phyloP scores from a whole-genome alignment of 163 green algal genomes.

The Botryococcus braunii region DNA sequence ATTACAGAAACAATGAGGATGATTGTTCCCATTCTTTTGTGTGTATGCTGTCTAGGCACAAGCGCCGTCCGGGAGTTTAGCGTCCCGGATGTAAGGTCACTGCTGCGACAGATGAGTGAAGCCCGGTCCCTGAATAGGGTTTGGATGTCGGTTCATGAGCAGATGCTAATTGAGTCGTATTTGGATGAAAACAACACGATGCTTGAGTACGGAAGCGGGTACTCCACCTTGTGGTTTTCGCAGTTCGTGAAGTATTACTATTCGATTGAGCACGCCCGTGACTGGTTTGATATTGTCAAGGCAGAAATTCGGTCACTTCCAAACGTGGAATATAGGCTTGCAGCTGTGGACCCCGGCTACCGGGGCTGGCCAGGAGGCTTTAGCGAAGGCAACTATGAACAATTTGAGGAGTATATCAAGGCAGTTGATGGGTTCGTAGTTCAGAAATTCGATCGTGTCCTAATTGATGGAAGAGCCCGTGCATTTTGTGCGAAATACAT shows the following conservation, averaged over 20 bases:
- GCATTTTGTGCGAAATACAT: slow-evolving; percentile 1
- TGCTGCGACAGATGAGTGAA: too few species aligned
- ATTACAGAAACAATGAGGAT: too few species aligned
- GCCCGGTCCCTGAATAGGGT: too few species aligned
- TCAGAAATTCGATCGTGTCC: not conserved
- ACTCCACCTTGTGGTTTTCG: slow-evolving; percentile 9
- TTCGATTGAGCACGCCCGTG: slow-evolving; percentile 3
- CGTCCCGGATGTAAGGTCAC: too few species aligned
- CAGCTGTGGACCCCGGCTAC: slow-evolving; percentile 1
- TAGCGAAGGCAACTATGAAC: slow-evolving; percentile 3
- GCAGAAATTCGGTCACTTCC: not conserved
- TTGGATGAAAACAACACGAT: not conserved
- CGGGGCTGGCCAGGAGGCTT: not conserved
- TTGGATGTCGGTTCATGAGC: slow-evolving; percentile 3
- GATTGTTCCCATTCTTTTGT: too few species aligned
- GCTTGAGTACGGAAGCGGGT: slow-evolving; percentile 6
- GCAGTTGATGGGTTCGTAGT: slow-evolving; percentile 2
- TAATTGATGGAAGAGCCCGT: slow-evolving; percentile 2
- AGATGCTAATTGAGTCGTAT: slow-evolving; percentile 3
- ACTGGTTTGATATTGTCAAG: not conserved
- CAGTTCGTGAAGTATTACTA: slow-evolving; percentile 9
- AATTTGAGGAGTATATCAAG: slow-evolving; percentile 4
- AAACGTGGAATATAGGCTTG: not conserved
- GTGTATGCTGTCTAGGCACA: too few species aligned
- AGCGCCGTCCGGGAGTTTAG: too few species aligned